Base-by-base conservation (phyloP, 805 yeast genomes). In the Saccharomycopsis babjevae region DNA sequence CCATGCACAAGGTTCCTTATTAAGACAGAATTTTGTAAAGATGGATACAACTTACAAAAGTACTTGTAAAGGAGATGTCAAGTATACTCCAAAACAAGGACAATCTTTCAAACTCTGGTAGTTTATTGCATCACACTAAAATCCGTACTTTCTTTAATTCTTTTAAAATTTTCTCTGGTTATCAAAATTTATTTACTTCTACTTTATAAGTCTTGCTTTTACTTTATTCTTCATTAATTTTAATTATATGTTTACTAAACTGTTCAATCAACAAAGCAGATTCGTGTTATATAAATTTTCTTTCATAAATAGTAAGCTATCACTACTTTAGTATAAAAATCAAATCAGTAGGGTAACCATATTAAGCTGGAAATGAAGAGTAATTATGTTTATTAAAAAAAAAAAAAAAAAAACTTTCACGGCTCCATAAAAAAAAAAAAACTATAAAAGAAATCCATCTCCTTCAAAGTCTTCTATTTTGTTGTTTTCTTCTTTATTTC, bases 1-100 rank as follows among this genome's bases (percentile, higher is more conserved):
- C 75, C 78, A 83, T 64, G 76, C 90, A 58, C 76, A 79, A 67
- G 98, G 97, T 1, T 82, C 93, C 1, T 77, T 90, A 1, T 76
- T 83, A 61, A 75, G 78, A 55, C 93, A 91, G 57, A 73, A 81
- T 38, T 91, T 86, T 69, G 70, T 76, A 25, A 84, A 86, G 28
- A 83, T 87, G 57, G 89, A 88, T 58, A 70, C 86, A 1, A 67
- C 83, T 61, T 69, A 79, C 32, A 73, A 76, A 25, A 76, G 88
- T 4, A 78, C 81, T 58, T 93, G 98, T 72, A 90, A 91, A 3
- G 79, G 74, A 1, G 66, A 73, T 5, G 92, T 62, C 50, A 30
- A 46, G n/a, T 62, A 62, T 50, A 34, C 46, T 36, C 65, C 65
- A 46, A 62, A 62, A 32, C 65, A 62, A 50, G 65, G 65, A 15